These are phyloP conservation scores for Maudiozyma serrabonitensis DNA, from an alignment of 805 yeast genomes.

Conservation along the genomic window DNA sequence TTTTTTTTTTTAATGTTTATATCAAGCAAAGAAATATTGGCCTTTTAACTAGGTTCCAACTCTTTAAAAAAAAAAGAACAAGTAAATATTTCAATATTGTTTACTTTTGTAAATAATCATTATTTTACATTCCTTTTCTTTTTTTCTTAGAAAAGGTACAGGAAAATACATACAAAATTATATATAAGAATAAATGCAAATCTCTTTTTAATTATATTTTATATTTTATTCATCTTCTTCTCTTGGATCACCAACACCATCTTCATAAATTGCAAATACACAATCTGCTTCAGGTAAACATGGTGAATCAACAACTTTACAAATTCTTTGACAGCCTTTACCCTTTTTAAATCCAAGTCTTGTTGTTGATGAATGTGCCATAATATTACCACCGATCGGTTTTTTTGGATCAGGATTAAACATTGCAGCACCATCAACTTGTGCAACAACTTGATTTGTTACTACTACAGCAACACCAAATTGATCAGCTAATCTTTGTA, in stretches of 20 bases:
- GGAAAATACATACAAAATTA: no score
- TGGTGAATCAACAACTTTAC: slow-evolving; percentile 93
- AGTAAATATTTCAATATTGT: no score
- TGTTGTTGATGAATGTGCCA: slow-evolving; percentile 95
- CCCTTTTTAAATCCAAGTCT: slow-evolving; percentile 86
- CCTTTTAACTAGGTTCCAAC: no score
- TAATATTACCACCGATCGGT: slow-evolving; percentile 96
- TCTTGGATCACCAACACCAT: slow-evolving; percentile 93
- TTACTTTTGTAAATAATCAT: no score
- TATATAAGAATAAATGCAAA: no score
- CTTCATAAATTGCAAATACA: slow-evolving; percentile 90
- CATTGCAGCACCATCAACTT: slow-evolving; percentile 76
- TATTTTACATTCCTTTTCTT: no score
- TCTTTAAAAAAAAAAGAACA: no score
- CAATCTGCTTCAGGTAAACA: slow-evolving; percentile 94
- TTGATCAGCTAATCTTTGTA: slow-evolving; percentile 92
- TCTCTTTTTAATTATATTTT: neutral
- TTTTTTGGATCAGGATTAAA: slow-evolving; percentile 96
- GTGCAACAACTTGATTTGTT: slow-evolving; percentile 95
- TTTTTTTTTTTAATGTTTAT: no score
- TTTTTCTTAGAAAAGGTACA: no score
- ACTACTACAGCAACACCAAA: slow-evolving; percentile 95
- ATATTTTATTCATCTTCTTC: slow-evolving; percentile 48
- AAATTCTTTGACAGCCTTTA: slow-evolving; percentile 82
- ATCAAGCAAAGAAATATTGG: no score